Percentiles rank a stretch among this genome's conserved stretches.
Conservation (phyloP, 257 asterid genomes). For the Linaria vulgaris region DNA sequence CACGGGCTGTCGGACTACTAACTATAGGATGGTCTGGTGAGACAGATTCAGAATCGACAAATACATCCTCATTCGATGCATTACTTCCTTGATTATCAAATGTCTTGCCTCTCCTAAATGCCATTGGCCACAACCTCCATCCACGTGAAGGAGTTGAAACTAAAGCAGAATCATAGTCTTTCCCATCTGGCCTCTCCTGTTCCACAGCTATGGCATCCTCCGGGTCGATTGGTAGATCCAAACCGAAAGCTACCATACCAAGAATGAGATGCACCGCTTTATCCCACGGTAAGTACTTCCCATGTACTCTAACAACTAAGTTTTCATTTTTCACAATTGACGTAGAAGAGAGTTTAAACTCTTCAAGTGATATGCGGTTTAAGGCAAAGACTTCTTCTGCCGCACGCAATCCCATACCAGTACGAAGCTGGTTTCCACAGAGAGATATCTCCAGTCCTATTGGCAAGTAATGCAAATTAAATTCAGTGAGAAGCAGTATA, state of each 20-base stretch:
- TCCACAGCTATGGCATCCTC: slow-evolving; percentile 57
- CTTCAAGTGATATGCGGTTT: slow-evolving; percentile 60
- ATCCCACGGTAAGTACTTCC: slow-evolving; percentile 76
- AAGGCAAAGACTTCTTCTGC: slow-evolving; percentile 71
- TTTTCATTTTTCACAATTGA: slow-evolving; percentile 64
- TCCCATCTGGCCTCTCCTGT: slow-evolving; percentile 40
- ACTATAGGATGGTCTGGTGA: slow-evolving; percentile 41
- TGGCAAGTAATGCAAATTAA: slow-evolving; percentile 15
- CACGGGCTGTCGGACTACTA: slow-evolving; percentile 35
- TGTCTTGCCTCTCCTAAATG: slow-evolving; percentile 81
- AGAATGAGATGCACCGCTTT: slow-evolving; percentile 74
- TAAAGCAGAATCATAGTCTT: slow-evolving; percentile 42
- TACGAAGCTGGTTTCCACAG: slow-evolving; percentile 65
- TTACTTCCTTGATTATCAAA: slow-evolving; percentile 58
- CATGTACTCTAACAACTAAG: slow-evolving; percentile 64
- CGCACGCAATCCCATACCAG: slow-evolving; percentile 79
- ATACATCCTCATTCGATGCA: slow-evolving; percentile 58
- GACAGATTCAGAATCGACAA: slow-evolving; percentile 57
- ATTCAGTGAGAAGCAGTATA: background rate
- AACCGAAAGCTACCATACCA: slow-evolving; percentile 72
- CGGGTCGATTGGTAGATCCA: slow-evolving; percentile 53
- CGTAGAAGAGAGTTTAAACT: slow-evolving; percentile 53
- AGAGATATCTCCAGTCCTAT: slow-evolving; percentile 83
- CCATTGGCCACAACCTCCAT: slow-evolving; percentile 97
- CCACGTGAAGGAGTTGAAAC: slow-evolving; percentile 60